These are phyloP conservation scores for Leccinum ponderosum DNA, from an alignment of 1,284 basidiomycete genomes.

Conservation along the genomic window DNA sequence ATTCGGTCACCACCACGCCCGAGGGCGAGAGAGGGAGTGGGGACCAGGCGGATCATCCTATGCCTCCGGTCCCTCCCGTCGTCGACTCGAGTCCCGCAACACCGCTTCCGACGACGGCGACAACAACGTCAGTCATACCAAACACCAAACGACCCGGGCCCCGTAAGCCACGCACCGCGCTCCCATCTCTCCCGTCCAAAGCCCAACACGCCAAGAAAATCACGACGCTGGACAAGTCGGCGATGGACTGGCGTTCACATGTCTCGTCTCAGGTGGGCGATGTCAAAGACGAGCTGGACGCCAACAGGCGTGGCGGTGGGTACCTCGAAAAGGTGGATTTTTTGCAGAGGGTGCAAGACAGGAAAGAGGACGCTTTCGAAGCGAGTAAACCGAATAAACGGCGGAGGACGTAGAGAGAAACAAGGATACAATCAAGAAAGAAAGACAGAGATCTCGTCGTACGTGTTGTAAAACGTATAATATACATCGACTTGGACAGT, in stretches of 20 bases:
- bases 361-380: constrained; percentile 65
- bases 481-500: constrained; percentile 11
- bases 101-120: constrained; percentile 7
- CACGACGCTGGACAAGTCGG: constrained; percentile 78
- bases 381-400: constrained; percentile 56
- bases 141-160: constrained; percentile 54
- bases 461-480: neutral
- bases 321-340: constrained; percentile 85
- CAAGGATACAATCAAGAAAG: neutral
- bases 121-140: neutral
- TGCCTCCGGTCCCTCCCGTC: neutral
- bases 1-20: neutral
- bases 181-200: constrained; percentile 48
- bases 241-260: constrained; percentile 79
- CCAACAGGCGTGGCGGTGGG: constrained; percentile 68
- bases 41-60: neutral
- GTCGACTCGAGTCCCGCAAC: constrained; percentile 11
- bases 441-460: neutral
- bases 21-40: neutral
- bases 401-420: constrained; percentile 38
- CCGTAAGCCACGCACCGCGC: constrained; percentile 58
- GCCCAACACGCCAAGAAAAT: constrained; percentile 67
- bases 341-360: constrained; percentile 67
- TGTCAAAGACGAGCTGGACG: constrained; percentile 69
- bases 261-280: constrained; percentile 45